Conservation (phyloP, 768 basidiomycete species). For the Hemileccinum rubropunctum region DNA sequence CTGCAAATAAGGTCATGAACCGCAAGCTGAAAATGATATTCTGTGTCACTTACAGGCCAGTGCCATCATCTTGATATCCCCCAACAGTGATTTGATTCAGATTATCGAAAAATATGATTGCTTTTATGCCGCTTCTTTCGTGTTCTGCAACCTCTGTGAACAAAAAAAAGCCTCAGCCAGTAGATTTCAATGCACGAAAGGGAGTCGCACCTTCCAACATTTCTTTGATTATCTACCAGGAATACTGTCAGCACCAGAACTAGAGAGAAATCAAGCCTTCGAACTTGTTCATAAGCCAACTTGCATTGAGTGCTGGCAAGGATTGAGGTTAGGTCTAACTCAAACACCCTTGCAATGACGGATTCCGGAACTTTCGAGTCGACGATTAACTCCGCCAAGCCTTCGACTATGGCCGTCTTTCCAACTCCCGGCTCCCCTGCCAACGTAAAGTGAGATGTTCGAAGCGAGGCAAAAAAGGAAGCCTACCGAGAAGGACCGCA, state of each 20-base stretch:
- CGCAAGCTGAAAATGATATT: no score
- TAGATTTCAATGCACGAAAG: background rate
- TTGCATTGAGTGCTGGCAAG: conserved; percentile 9
- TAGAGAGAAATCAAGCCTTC: background rate
- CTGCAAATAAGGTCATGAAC: background rate
- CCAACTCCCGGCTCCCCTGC: conserved; percentile 6
- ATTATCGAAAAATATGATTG: conserved; percentile 11
- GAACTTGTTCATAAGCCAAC: conserved; percentile 7
- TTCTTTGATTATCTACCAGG: background rate
- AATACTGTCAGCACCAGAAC: background rate
- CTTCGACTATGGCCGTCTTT: conserved; percentile 7
- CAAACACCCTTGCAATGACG: conserved; percentile 6
- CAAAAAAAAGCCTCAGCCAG: background rate
- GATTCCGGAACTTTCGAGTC: conserved; percentile 2
- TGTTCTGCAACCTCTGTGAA: conserved; percentile 4
- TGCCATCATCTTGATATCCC: conserved; percentile 5
- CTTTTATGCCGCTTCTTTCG: conserved; percentile 3
- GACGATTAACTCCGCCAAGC: conserved; percentile 1
- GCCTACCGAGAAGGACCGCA: conserved; percentile 6
- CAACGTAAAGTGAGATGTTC: background rate
- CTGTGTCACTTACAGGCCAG: conserved; percentile 1
- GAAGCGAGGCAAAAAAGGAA: background rate
- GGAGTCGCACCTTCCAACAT: background rate
- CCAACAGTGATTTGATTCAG: conserved; percentile 6
- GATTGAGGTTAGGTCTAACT: conserved; percentile 2